Conservation (phyloP, 768 basidiomycete genomes). For the Trametes villosa region DNA sequence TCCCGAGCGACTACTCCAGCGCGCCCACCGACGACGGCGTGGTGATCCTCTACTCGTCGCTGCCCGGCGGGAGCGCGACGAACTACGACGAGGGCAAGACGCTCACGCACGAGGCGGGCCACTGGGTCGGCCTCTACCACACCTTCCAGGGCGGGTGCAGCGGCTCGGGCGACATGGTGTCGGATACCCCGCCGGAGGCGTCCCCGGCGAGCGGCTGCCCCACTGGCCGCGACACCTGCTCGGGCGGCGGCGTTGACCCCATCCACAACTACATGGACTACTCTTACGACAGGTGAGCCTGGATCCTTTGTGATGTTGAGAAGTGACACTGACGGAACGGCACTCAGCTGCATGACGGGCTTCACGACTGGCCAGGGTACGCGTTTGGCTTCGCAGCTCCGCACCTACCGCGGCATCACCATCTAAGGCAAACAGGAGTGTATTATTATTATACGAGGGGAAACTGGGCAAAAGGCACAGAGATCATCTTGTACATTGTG, state of each 20-base stretch:
- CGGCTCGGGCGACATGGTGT: conserved; percentile 45
- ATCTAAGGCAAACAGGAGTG: neutral
- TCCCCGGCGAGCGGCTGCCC: conserved; percentile 45
- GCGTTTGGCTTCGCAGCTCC: conserved; percentile 46
- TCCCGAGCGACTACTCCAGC: conserved; percentile 48
- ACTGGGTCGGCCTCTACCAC: conserved; percentile 64
- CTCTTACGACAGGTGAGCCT: conserved; percentile 42
- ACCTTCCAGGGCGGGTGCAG: conserved; percentile 59
- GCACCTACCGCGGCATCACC: conserved; percentile 47
- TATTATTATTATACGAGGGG: neutral
- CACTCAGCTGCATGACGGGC: conserved; percentile 51
- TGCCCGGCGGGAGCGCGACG: conserved; percentile 45
- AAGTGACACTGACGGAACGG: neutral
- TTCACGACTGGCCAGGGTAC: conserved; percentile 50
- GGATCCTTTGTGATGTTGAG: neutral
- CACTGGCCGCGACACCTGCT: conserved; percentile 35
- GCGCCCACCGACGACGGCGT: conserved; percentile 54
- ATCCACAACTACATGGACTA: conserved; percentile 62
- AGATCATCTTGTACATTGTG: neutral
- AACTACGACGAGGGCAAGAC: conserved; percentile 48
- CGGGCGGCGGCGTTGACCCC: conserved; percentile 40
- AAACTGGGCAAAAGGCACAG: neutral
- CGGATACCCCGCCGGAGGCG: conserved; percentile 52
- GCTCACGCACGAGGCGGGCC: conserved; percentile 61
- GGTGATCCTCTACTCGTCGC: conserved; percentile 38